A percentile compares a stretch with the other conserved stretches of the same genome.
phyloP scores from a whole-genome alignment of 306 rosid species.

The Sindora glabra region DNA sequence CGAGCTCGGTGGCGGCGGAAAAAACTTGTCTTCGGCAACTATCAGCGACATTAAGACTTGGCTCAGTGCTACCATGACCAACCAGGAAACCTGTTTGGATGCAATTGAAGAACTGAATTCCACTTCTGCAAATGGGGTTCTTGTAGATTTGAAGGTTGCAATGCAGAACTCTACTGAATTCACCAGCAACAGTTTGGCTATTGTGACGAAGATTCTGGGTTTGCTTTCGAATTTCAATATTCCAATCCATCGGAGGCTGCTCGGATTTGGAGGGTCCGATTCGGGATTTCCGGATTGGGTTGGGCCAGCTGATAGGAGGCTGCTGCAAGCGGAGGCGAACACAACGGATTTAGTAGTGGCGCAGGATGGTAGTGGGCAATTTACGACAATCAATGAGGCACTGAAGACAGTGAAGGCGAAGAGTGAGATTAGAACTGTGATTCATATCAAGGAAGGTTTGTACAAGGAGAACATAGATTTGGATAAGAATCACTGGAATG shows the following conservation, averaged over 20 bases:
- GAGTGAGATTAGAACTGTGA: conserved; percentile 15
- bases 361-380: conserved; percentile 32
- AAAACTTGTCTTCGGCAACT: conserved; percentile 7
- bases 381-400: conserved; percentile 21
- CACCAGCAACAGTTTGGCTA: conserved; percentile 13
- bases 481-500: conserved; percentile 23
- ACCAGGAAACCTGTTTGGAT: conserved; percentile 28
- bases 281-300: conserved; percentile 23
- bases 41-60: conserved; percentile 30
- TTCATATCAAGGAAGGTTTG: conserved; percentile 23
- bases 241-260: no score
- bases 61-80: conserved; percentile 36
- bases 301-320: conserved; percentile 12
- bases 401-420: background rate
- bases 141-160: background rate
- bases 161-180: conserved; percentile 1
- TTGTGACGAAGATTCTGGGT: background rate
- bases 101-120: background rate
- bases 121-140: background rate
- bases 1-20: conserved; percentile 16
- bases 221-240: no score
- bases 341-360: conserved; percentile 29
- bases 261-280: background rate
- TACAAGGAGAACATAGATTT: conserved; percentile 22
- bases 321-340: conserved; percentile 15